Evolutionary conservation across 164 flowering plant genomes (phyloP), one percentile per base, ranked within the genome.

Genomic region (Warburgia ugandensis): DNA sequence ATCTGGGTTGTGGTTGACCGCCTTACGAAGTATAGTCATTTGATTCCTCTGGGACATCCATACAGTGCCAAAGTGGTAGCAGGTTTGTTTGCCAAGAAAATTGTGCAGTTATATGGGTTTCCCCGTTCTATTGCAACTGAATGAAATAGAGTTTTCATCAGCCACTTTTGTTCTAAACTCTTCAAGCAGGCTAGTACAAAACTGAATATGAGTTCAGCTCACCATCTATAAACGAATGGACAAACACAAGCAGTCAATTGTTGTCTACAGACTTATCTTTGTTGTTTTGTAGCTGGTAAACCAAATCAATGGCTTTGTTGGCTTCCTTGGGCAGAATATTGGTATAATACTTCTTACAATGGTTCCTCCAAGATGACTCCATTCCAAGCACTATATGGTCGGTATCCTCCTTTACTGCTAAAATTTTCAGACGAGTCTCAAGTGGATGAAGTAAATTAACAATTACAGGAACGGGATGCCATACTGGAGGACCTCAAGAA

Each of bases 221-320:
- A 55, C 27, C 37, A 55, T 28, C 41, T 28, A 19, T 35, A 37
- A 29, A 6, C 28, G 2, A 29, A 56, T 23, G 45, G 52, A 16
- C 60, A 56, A 25, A 55, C 42, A 2, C 6, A 55, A 35, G 58
- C 32, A 4, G 30, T 55, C 10, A 55, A 55, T 45, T 21, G 29
- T 23, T 19, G 13, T 23, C 26, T 42, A 30, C 9, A 5, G 26
- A 3, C 12, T 21, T 49, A 40, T 31, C 16, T 40, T 2, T 4
- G 29, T 2, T 40, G 54, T 31, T 48, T 58, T 49, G 26, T 39
- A 3, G 32, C 54, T 20, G 35, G 29, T 13, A 25, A 29, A 10
- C 61, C 54, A 4, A 13, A 25, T 10, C 22, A 49, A 12, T 58
- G 45, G 60, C 10, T 27, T 19, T 12, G 37, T 5, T 56, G 52